Base-by-base conservation (phyloP, 2,329 filamentous ascomycete genomes). In the Phialophora chinensis region DNA sequence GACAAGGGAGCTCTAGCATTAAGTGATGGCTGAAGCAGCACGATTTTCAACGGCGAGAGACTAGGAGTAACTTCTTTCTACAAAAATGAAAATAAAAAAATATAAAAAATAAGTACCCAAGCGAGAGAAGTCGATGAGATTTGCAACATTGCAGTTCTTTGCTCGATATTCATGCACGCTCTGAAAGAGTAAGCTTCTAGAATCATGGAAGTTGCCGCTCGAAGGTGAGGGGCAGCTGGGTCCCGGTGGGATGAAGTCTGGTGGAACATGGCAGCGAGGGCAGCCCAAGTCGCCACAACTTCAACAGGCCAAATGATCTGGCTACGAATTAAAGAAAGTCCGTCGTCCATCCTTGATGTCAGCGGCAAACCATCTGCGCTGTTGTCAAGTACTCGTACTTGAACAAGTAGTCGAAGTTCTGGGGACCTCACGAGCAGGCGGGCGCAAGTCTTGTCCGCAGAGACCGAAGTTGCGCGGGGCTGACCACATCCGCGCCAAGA, bases 161-260 rank as follows among this genome's bases (percentile, higher is more conserved):
- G 4, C 10, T 12, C 33, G 33, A 4, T 0, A 11, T 12, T 35
- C 10, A 10, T 23, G 44, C 11, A n/a, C 20, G 20, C 10, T 27
- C 23, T 25, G 27, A 27, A 52, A 8, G 27, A 27, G 49, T 53
- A 53, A 53, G 20, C 49, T 53, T 53, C 49, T 53, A 53, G 49
- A 53, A 53, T 53, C 38, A n/a, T 17, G 38, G 38, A 44, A 44
- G 17, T 44, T 44, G 2, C 38, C 38, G 38, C 6, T 44, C 17
- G 38, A 44, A 44, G 38, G 38, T 44, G 17, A 44, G 38, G 38
- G 38, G 17, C 17, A 12, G 38, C 14, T 44, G 38, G 38, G 35
- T 17, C 38, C 17, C 17, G 17, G 38, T 7, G 17, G 38, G 38
- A n/a, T n/a, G 17, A 35, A 35, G 11, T 12, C 33, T 3, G 33